Evolutionary conservation across 345 rosid species (phyloP).

Genomic region (Populus davidiana): DNA sequence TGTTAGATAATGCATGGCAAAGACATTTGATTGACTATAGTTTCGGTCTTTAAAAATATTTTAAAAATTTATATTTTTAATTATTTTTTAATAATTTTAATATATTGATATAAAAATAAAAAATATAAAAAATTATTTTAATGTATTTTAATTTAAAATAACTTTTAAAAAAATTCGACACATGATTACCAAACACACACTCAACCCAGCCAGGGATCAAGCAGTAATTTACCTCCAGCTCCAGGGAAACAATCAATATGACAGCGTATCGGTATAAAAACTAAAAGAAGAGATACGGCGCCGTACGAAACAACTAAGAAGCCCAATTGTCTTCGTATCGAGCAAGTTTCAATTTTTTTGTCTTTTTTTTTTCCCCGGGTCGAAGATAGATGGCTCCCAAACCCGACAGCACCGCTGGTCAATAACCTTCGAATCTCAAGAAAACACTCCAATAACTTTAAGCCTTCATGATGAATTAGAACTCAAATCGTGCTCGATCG

Average conservation of each 20-base stretch:
- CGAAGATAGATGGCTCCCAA: constrained; percentile 63
- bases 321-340: not conserved
- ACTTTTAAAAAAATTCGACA: no score
- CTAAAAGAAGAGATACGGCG: not conserved
- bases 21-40: no score
- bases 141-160: no score
- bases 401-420: constrained; percentile 70
- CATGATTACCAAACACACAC: no score
- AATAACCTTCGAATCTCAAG: not conserved
- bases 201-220: no score
- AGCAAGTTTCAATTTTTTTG: not conserved
- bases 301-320: not conserved
- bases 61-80: no score
- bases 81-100: no score
- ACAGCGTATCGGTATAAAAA: not conserved
- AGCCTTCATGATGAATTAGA: not conserved
- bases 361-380: not conserved
- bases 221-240: no score
- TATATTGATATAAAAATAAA: no score
- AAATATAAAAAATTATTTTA: no score
- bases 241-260: not conserved
- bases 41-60: no score
- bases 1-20: no score
- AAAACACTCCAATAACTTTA: not conserved
- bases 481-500: constrained; percentile 2